A percentile compares a stretch with the other conserved stretches of the same genome.
phyloP scores from a whole-genome alignment of 176 grass and related monocot species.

The Aegilops speltoides region DNA sequence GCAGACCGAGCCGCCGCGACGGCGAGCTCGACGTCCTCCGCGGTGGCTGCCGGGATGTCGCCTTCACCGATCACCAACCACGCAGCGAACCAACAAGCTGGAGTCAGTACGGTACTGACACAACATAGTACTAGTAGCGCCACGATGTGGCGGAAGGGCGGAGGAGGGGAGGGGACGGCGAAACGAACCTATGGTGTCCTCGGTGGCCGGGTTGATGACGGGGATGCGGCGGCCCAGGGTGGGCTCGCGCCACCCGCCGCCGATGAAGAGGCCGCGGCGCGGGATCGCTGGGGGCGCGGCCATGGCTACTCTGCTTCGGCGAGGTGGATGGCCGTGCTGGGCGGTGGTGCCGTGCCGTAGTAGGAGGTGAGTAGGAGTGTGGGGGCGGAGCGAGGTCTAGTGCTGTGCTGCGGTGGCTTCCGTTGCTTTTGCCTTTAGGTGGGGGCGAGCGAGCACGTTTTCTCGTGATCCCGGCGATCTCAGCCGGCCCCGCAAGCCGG shows the following conservation, averaged over 20 bases:
- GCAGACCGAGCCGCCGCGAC: slow-evolving; percentile 74
- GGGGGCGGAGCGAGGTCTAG: background rate
- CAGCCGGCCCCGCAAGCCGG: background rate
- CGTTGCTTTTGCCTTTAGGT: background rate
- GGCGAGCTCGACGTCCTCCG: slow-evolving; percentile 91
- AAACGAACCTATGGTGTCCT: slow-evolving; percentile 61
- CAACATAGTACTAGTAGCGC: background rate
- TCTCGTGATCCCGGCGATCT: slow-evolving; percentile 9
- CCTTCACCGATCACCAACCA: slow-evolving; percentile 39
- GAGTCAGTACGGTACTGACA: background rate
- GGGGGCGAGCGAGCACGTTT: background rate
- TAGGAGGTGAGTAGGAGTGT: background rate
- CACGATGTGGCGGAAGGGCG: background rate
- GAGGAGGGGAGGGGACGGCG: background rate
- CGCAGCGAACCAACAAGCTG: background rate
- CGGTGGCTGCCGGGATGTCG: slow-evolving; percentile 82
- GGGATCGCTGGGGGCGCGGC: slow-evolving; percentile 41
- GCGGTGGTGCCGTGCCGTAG: background rate
- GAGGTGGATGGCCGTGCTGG: background rate
- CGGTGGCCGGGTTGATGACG: slow-evolving; percentile 83
- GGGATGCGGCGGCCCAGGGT: slow-evolving; percentile 64
- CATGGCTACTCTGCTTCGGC: slow-evolving; percentile 27
- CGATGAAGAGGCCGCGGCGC: slow-evolving; percentile 77
- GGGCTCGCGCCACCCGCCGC: slow-evolving; percentile 78
- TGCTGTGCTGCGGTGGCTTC: background rate